These are phyloP conservation scores for Suhomyces wounanorum DNA, from an alignment of 1,139 yeast genomes.

Conservation along the genomic window DNA sequence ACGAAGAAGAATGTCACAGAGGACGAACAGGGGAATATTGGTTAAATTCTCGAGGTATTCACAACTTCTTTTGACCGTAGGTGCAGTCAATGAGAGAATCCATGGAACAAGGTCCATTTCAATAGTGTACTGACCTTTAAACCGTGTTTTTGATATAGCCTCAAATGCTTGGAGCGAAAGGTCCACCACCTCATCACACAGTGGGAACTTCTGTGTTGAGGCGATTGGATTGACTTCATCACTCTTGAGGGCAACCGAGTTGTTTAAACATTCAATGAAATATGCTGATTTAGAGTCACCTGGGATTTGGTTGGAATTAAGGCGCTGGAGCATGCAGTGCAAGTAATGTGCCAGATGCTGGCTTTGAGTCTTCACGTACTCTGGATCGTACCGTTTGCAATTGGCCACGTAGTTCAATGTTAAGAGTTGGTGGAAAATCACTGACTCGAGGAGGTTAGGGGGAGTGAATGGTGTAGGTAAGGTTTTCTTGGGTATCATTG, in stretches of 20 bases:
- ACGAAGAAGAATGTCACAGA: conserved; percentile 37
- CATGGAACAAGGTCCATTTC: conserved; percentile 26
- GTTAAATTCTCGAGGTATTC: conserved; percentile 25
- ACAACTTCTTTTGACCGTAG: conserved; percentile 33
- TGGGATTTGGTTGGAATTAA: neutral
- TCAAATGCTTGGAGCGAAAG: conserved; percentile 7
- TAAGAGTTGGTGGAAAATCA: conserved; percentile 16
- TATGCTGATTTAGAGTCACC: neutral
- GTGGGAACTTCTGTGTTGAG: neutral
- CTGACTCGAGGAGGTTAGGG: conserved; percentile 16
- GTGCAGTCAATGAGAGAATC: conserved; percentile 31
- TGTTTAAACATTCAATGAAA: neutral
- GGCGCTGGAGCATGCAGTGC: neutral
- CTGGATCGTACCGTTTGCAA: neutral
- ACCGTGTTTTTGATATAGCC: conserved; percentile 8
- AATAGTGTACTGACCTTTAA: conserved; percentile 1
- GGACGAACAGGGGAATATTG: conserved; percentile 40
- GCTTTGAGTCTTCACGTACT: neutral
- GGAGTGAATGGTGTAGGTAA: conserved; percentile 13
- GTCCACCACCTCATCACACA: neutral
- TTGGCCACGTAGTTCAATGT: conserved; percentile 2
- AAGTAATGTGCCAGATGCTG: neutral
- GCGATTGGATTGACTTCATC: neutral
- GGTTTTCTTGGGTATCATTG: neutral
- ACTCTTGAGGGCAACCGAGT: neutral